Evolutionary conservation across 2,329 filamentous ascomycete genomes (phyloP), one percentile per base, ranked within the genome.

Genomic region (Exophiala aquamarina): DNA sequence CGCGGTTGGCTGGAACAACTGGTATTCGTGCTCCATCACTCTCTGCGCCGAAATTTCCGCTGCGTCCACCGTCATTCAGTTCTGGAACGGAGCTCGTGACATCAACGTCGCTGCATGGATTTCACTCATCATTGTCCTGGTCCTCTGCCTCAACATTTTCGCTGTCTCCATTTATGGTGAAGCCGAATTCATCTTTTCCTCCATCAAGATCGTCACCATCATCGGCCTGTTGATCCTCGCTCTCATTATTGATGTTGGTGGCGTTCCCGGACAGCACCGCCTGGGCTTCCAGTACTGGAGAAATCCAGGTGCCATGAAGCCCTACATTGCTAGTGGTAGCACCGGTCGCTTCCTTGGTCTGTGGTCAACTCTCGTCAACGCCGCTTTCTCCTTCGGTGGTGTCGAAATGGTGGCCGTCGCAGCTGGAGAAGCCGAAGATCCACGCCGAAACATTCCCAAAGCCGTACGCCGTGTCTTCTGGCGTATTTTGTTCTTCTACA

Each of bases 401-500:
- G 72, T 74, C 11, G 72, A 76, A 55, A 69, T 71, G 59, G 70
- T 76, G 13, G 72, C 71, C 19, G 69, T 75, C 9, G 71, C 73
- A 20, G 73, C 70, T 32, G 73, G 70, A 41, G 73, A 77, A 57
- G 69, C 72, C 5, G 67, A 70, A 49, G 69, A 74, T 47, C 73
- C 73, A 10, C 59, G 63, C 32, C 61, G 59, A 41, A 67, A 67
- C 51, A 66, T 68, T 18, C 66, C 66, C 19, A 66, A 66, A 47
- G 73, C 73, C 6, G 68, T 71, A 11, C 61, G 65, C 36, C 62
- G 70, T 51, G 67, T 72, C 34, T 71, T 74, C 49, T 74, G 68
- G 64, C 70, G 73, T 47, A 70, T 92, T 64, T 69, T 89, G 56
- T 74, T 91, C 71, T 93, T 93, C 73, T 92, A 92, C 73, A 76